These are phyloP conservation scores for Cladosporium sp. DNA, from an alignment of 2,329 filamentous ascomycete species.

Conservation along the genomic window DNA sequence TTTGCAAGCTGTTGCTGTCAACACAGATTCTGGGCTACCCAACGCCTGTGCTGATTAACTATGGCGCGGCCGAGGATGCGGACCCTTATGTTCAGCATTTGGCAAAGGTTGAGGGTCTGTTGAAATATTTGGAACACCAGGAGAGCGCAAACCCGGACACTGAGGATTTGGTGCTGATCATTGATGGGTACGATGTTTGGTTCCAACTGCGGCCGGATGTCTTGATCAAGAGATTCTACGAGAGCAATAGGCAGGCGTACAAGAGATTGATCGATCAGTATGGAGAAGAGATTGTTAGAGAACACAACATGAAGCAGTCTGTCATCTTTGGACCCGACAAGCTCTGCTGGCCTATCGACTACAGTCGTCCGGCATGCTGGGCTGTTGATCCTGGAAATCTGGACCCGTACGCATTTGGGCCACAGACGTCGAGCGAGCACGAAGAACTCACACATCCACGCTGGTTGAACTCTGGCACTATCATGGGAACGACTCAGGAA, in stretches of 20 bases:
- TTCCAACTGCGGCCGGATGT: constrained; percentile 66
- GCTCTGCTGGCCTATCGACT: constrained; percentile 38
- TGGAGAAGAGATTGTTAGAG: constrained; percentile 40
- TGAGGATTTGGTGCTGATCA: constrained; percentile 64
- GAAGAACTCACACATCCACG: constrained; percentile 47
- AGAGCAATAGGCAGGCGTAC: constrained; percentile 55
- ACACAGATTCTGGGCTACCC: constrained; percentile 63
- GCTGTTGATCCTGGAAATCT: constrained; percentile 33
- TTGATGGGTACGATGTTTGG: constrained; percentile 65
- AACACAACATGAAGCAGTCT: constrained; percentile 33
- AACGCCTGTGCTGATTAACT: constrained; percentile 57
- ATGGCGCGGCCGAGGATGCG: constrained; percentile 36
- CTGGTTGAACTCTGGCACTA: constrained; percentile 52
- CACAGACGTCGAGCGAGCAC: constrained; percentile 45
- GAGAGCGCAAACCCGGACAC: constrained; percentile 44
- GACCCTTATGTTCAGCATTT: constrained; percentile 47
- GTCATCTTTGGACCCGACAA: constrained; percentile 40
- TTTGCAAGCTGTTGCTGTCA: constrained; percentile 61
- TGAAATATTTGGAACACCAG: constrained; percentile 47
- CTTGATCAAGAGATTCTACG: constrained; percentile 63
- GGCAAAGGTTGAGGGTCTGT: constrained; percentile 48
- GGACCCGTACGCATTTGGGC: constrained; percentile 48
- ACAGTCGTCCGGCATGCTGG: constrained; percentile 37
- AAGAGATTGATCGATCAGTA: constrained; percentile 39
- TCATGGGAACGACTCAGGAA: constrained; percentile 44